Conservation (phyloP, 805 yeast genomes). For the Debaryomyces prosopidis region DNA sequence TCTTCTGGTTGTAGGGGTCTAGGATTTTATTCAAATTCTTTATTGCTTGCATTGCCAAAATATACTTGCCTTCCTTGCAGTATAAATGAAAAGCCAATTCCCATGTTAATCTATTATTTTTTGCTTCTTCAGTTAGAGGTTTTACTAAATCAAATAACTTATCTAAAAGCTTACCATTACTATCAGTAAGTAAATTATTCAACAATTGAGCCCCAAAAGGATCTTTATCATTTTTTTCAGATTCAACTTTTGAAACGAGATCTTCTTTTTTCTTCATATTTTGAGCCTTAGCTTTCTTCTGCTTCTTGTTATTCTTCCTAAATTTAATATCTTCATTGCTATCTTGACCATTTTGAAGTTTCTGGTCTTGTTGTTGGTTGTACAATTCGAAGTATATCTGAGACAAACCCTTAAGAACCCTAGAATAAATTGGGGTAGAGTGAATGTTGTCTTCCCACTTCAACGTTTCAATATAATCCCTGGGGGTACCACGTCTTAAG, state of each 20-base stretch:
- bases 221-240: slow-evolving; percentile 54
- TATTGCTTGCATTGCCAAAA: slow-evolving; percentile 46
- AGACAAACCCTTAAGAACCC: slow-evolving; percentile 68
- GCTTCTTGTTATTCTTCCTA: slow-evolving; percentile 44
- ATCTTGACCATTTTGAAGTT: slow-evolving; percentile 17
- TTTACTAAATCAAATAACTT: slow-evolving; percentile 42
- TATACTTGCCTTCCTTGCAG: slow-evolving; percentile 44
- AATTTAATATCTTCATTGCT: slow-evolving; percentile 13
- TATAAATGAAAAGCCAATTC: slow-evolving; percentile 42
- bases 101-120: slow-evolving; percentile 39
- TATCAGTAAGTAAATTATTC: slow-evolving; percentile 20
- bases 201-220: slow-evolving; percentile 54
- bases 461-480: slow-evolving; percentile 75
- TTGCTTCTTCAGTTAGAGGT: slow-evolving; percentile 45
- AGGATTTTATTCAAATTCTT: slow-evolving; percentile 41
- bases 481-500: slow-evolving; percentile 85
- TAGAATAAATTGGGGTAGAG: slow-evolving; percentile 66
- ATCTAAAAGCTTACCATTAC: slow-evolving; percentile 41
- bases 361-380: slow-evolving; percentile 20
- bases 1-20: slow-evolving; percentile 21
- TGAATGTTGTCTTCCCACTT: slow-evolving; percentile 81
- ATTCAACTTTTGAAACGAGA: slow-evolving; percentile 47
- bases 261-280: slow-evolving; percentile 53
- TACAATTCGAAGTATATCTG: slow-evolving; percentile 50
- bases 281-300: slow-evolving; percentile 56